Percentiles rank a stretch among this genome's conserved stretches.
Evolutionary conservation across 1,284 basidiomycete species (phyloP).

Genomic region (Cerioporus squamosus): DNA sequence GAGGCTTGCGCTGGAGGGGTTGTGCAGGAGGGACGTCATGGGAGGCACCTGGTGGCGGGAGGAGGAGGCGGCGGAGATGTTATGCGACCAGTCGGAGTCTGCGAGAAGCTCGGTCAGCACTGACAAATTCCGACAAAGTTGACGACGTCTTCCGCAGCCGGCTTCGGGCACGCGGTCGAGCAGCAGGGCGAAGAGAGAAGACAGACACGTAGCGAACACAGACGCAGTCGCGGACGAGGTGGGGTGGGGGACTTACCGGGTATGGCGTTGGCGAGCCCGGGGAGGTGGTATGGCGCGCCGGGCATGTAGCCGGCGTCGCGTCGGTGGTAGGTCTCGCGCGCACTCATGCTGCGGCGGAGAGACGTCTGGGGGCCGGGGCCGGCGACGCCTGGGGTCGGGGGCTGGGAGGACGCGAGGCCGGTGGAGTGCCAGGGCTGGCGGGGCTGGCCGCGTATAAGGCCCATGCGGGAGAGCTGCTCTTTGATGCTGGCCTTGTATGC

Average conservation of each 20-base stretch:
- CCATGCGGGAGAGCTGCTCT: conserved; percentile 72
- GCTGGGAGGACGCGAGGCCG: conserved; percentile 16
- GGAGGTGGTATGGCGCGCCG: conserved; percentile 18
- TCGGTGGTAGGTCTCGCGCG: conserved; percentile 21
- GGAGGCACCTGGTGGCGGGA: conserved; percentile 13
- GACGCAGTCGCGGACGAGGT: too few species aligned
- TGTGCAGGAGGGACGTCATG: conserved; percentile 11
- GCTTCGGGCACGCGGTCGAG: neutral
- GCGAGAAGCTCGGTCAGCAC: conserved; percentile 15
- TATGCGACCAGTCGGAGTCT: conserved; percentile 23
- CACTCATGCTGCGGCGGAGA: conserved; percentile 26
- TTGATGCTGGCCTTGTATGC: conserved; percentile 84
- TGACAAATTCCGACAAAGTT: conserved; percentile 18
- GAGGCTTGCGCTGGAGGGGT: neutral
- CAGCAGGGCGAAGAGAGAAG: neutral
- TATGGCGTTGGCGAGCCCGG: conserved; percentile 14
- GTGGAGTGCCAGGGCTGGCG: conserved; percentile 39
- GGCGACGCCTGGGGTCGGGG: conserved; percentile 27
- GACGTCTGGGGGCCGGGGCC: conserved; percentile 32
- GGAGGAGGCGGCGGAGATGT: too few species aligned
- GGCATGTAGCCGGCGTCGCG: conserved; percentile 15
- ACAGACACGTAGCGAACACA: too few species aligned
- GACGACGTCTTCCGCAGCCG: conserved; percentile 6
- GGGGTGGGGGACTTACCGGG: conserved; percentile 19
- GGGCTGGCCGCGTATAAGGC: conserved; percentile 80